Evolutionary conservation across 192 early-diverging fungal species (phyloP).

Genomic region (Podila verticillata): DNA sequence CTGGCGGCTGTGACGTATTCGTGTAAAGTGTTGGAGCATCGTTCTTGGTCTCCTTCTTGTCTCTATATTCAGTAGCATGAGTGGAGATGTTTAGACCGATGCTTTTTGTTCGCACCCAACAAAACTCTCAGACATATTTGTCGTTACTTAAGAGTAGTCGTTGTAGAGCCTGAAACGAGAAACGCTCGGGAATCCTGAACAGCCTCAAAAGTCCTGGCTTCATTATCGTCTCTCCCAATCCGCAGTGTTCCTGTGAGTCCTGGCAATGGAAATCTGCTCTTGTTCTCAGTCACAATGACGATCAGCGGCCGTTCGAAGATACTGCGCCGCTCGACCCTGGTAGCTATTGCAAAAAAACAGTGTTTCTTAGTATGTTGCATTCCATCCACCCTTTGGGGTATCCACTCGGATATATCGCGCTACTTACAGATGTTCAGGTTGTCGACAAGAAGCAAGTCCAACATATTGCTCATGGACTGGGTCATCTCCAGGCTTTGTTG

Average conservation of each 20-base stretch:
- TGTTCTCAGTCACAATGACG: slow-evolving; percentile 25
- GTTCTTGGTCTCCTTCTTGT: slow-evolving; percentile 4
- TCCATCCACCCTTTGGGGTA: neutral
- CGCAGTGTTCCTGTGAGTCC: slow-evolving; percentile 12
- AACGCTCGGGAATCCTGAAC: neutral
- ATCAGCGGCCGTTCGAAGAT: slow-evolving; percentile 22
- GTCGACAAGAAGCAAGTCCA: slow-evolving; percentile 47
- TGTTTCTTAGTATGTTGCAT: neutral
- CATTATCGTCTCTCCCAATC: slow-evolving; percentile 23
- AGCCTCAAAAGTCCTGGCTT: slow-evolving; percentile 1
- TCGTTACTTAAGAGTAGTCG: slow-evolving; percentile 6
- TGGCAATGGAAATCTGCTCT: slow-evolving; percentile 32
- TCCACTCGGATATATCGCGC: neutral
- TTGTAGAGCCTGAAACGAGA: slow-evolving; percentile 5
- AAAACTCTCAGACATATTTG: neutral
- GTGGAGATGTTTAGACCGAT: neutral
- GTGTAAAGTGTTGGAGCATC: neutral
- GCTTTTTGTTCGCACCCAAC: no score
- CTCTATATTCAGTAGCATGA: neutral
- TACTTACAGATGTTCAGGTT: slow-evolving; percentile 49
- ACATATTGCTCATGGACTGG: slow-evolving; percentile 52
- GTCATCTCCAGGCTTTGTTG: slow-evolving; percentile 55
- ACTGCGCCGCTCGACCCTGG: slow-evolving; percentile 21
- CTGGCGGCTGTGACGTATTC: neutral
- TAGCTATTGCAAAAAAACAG: slow-evolving; percentile 3